phyloP scores from a whole-genome alignment of 352 stramenopile species.

The Lagenidium sp. region DNA sequence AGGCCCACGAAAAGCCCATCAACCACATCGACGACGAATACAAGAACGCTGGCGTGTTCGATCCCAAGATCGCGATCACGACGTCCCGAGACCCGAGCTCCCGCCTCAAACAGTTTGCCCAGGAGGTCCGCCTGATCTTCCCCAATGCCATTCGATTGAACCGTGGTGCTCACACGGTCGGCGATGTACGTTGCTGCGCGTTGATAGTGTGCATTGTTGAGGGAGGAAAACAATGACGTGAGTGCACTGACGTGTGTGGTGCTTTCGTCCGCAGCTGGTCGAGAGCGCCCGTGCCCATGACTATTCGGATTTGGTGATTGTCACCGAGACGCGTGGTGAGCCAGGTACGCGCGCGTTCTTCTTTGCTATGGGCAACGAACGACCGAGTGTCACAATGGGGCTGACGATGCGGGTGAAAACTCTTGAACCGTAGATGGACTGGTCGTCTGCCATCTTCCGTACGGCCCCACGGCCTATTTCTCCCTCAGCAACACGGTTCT shows the following conservation, averaged over 20 bases:
- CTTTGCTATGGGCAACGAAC: too few relatives aligned
- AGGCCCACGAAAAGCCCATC: conserved; percentile 77
- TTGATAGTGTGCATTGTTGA: background rate
- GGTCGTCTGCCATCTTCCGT: conserved; percentile 97
- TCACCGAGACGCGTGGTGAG: conserved; percentile 98
- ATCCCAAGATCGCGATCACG: conserved; percentile 98
- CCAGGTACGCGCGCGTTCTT: conserved; percentile 73
- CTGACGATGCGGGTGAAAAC: too few relatives aligned
- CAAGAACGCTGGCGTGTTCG: conserved; percentile 94
- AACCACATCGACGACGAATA: conserved; percentile 99
- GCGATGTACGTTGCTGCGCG: conserved; percentile 63
- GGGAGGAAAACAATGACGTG: background rate
- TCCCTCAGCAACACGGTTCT: conserved; percentile 96
- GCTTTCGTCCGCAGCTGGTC: conserved; percentile 81
- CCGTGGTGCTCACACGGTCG: conserved; percentile 92
- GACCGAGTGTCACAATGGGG: too few relatives aligned
- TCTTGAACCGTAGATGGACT: conserved; percentile 93
- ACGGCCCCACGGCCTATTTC: conserved; percentile 98
- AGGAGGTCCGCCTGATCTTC: conserved; percentile 98
- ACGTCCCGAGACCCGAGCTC: conserved; percentile 96
- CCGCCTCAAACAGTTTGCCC: conserved; percentile 99
- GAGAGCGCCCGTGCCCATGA: conserved; percentile 94
- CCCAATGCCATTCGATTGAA: conserved; percentile 98
- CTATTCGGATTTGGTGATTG: conserved; percentile 98
- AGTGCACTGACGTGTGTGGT: conserved; percentile 5